Conservation (phyloP, 805 yeast species). For the Lachancea thermotolerans region DNA sequence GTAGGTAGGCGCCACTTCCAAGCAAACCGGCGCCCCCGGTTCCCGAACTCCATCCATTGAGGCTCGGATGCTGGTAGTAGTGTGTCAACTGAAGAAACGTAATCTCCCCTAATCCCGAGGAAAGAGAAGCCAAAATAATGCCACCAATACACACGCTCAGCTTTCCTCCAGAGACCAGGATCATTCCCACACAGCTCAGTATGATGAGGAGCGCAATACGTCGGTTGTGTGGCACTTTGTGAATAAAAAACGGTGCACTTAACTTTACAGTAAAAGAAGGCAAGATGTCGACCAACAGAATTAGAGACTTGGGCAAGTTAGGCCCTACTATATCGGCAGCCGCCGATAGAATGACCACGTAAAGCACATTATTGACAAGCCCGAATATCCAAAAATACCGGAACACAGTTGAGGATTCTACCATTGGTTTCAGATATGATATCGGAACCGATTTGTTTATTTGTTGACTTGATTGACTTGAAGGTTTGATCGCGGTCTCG, state of each 20-base stretch:
- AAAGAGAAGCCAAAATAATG: slow-evolving; percentile 67
- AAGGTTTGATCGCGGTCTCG: too few species aligned
- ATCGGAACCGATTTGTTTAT: background rate
- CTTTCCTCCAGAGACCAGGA: slow-evolving; percentile 39
- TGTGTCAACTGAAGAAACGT: slow-evolving; percentile 87
- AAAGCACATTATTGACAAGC: slow-evolving; percentile 76
- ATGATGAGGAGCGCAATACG: slow-evolving; percentile 51
- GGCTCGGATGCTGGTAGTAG: slow-evolving; percentile 50
- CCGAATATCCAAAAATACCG: slow-evolving; percentile 76
- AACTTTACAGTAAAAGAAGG: slow-evolving; percentile 74
- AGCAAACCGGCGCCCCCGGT: slow-evolving; percentile 93
- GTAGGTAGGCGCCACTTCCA: slow-evolving; percentile 68
- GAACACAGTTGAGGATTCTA: slow-evolving; percentile 27
- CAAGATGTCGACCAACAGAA: slow-evolving; percentile 75
- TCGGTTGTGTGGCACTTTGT: slow-evolving; percentile 47
- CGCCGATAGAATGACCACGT: slow-evolving; percentile 86
- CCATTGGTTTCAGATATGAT: background rate
- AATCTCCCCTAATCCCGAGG: slow-evolving; percentile 87
- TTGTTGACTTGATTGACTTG: too few species aligned
- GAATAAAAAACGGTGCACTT: slow-evolving; percentile 73
- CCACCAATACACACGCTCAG: slow-evolving; percentile 51
- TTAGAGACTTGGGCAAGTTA: slow-evolving; percentile 74
- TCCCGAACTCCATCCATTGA: slow-evolving; percentile 88
- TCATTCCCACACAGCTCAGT: slow-evolving; percentile 69
- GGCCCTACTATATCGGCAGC: slow-evolving; percentile 90